These are phyloP conservation scores for Chlamydomonas sp. DNA, from an alignment of 139 green algal species.

Conservation along the genomic window DNA sequence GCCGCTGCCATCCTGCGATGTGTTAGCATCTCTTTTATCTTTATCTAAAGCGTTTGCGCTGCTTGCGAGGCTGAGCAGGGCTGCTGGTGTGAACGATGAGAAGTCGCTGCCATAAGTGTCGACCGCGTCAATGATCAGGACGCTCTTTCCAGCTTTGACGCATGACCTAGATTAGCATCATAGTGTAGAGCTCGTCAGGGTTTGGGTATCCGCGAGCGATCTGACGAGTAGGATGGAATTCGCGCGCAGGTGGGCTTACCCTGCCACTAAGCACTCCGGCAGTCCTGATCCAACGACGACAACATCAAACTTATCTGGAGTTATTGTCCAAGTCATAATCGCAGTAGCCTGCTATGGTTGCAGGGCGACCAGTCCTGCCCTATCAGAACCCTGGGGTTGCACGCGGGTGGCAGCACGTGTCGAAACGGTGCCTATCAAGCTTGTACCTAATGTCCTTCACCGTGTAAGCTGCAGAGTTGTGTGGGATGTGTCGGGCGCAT, in stretches of 20 bases:
- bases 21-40: not conserved
- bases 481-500: too few relatives aligned
- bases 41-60: not conserved
- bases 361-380: too few relatives aligned
- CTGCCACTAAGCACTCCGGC: conserved; percentile 67
- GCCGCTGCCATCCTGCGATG: not conserved
- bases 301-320: conserved; percentile 64
- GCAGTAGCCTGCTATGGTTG: not conserved
- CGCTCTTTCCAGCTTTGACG: conserved; percentile 72
- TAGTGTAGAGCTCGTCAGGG: not conserved
- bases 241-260: conserved; percentile 38
- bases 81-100: conserved; percentile 59
- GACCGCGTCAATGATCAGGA: conserved; percentile 85
- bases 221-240: not conserved
- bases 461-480: too few relatives aligned
- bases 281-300: conserved; percentile 72
- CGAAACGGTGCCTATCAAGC: too few relatives aligned
- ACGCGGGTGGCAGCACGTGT: too few relatives aligned
- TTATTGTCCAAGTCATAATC: conserved; percentile 49
- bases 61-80: not conserved
- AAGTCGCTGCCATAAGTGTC: conserved; percentile 82
- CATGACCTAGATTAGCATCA: not conserved
- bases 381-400: too few relatives aligned
- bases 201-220: not conserved
- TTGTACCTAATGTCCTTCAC: too few relatives aligned